Percentiles rank a stretch among this genome's conserved stretches.
phyloP scores from a whole-genome alignment of 1,284 basidiomycete species.

The Puccinia triticina region DNA sequence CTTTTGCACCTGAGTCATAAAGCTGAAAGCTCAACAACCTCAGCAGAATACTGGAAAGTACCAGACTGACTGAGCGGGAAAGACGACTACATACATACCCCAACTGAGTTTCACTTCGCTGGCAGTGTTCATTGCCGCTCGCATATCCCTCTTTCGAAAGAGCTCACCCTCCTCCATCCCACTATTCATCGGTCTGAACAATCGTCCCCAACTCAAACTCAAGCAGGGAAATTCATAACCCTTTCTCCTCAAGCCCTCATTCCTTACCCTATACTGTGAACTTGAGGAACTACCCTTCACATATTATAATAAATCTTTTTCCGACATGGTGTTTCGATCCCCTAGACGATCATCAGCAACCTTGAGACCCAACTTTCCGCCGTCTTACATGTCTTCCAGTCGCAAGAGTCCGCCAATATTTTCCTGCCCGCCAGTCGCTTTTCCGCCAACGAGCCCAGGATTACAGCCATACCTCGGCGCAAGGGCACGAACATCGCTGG shows the following conservation, averaged over 20 bases:
- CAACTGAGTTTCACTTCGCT: too few relatives aligned
- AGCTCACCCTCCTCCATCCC: not conserved
- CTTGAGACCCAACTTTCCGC: constrained; percentile 5
- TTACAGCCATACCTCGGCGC: constrained; percentile 57
- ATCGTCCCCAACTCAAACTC: not conserved
- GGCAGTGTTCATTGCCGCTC: not conserved
- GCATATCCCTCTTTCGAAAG: not conserved
- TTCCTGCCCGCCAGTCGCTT: not conserved
- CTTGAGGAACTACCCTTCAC: not conserved
- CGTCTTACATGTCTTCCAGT: constrained; percentile 35
- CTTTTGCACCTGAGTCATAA: not conserved
- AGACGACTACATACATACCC: not conserved
- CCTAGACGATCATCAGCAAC: not conserved
- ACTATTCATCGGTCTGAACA: not conserved
- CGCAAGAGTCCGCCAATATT: not conserved
- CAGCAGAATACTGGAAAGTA: not conserved
- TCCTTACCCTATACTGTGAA: not conserved
- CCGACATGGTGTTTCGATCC: constrained; percentile 4
- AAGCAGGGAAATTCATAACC: not conserved
- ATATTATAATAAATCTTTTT: not conserved
- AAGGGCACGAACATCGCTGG: constrained; percentile 55
- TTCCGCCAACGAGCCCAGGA: not conserved
- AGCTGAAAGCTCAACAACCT: constrained; percentile 24
- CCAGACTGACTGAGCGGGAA: not conserved
- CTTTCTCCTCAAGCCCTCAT: not conserved